Conservation (phyloP, 169 alveolate species). For the Plasmodium gonderi region DNA sequence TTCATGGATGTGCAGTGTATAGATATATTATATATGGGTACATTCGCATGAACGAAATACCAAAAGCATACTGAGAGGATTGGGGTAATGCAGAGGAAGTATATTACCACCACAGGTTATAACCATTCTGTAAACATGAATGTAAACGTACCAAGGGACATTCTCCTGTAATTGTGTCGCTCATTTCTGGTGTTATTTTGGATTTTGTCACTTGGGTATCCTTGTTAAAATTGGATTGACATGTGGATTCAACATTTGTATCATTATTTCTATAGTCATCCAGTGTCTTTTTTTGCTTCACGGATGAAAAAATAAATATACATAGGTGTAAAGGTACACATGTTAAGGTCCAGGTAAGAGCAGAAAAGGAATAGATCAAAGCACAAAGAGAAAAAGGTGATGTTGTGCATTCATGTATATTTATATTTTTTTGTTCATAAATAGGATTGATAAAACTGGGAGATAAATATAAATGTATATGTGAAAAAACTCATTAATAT, state of each 20-base stretch:
- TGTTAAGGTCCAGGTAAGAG: not conserved
- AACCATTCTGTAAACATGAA: not conserved
- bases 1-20: no score
- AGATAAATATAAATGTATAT: not conserved
- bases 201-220: not conserved
- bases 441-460: not conserved
- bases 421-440: not conserved
- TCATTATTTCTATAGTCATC: conserved; percentile 24
- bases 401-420: not conserved
- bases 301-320: not conserved
- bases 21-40: no score
- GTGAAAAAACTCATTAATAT: not conserved
- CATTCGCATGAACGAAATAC: no score
- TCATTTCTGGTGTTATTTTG: not conserved
- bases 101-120: not conserved
- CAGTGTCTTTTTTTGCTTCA: not conserved
- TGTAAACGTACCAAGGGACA: conserved; percentile 37
- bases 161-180: conserved; percentile 9
- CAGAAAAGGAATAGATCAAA: not conserved
- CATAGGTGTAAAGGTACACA: not conserved
- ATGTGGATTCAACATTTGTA: conserved; percentile 22
- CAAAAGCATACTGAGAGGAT: no score
- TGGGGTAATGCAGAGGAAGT: no score
- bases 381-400: not conserved
- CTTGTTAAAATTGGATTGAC: not conserved